Base-by-base conservation (phyloP, 2,329 filamentous ascomycete species). In the Magnaporthiopsis poae region DNA sequence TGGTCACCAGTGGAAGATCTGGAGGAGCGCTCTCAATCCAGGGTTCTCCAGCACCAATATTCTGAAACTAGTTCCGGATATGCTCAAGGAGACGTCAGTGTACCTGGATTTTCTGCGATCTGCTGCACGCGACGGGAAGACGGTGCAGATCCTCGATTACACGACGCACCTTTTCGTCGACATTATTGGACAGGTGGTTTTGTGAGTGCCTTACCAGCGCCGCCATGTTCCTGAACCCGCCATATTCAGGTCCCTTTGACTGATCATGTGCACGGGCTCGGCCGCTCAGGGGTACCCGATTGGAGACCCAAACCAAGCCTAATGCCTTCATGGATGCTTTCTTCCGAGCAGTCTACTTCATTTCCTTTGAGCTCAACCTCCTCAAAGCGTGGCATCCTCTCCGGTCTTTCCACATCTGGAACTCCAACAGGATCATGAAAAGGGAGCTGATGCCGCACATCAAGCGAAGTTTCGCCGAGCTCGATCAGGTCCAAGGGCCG, bases 31-130 rank as follows among this genome's bases (percentile, higher is more conserved):
- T 46, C 79, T 79, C 71, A 78, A 78, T 68, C 75, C 75, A 3
- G 77, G 77, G 7, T 80, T 79, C 69, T 74, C 75, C 0, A 70
- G 71, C 12, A 74, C 71, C 66, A 77, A 79, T 66, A 65, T 79
- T 36, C 71, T 76, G 62, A 73, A 74, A 0, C 67, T 79, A 29
- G 71, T 76, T 1, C 76, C 76, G 2, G 69, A 67, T n/a, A 73
- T 77, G 61, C 67, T 77, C 12, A 73, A 77, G 29, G 74, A 75
- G 66, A 70, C 70, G 18, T 65, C 69, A 35, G 69, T 72, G 46
- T 74, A 73, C 65, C 70, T 68, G 56, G 69, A 71, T 27, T 67
- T 65, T 60, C 69, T 75, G 46, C 62, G 68, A 64, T 66, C 70
- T 62, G 65, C 66, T 1, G 73, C 73, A 8, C 62, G 63, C 18